Base-by-base conservation (phyloP, 345 rosid genomes). In the Sapria himalayana region DNA sequence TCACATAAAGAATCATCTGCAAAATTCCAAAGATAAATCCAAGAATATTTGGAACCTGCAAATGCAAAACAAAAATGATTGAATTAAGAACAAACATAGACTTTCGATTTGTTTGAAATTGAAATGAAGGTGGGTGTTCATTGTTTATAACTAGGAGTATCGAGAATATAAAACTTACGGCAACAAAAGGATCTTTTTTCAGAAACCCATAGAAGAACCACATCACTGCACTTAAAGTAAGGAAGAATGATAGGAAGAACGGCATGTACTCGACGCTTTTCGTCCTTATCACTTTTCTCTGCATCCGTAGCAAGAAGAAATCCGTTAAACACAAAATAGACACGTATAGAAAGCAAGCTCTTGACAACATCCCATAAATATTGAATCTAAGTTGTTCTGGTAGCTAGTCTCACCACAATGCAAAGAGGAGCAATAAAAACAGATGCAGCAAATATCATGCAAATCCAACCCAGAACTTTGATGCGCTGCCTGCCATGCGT, bases 161-260 rank as follows among this genome's bases (percentile, higher is more conserved):
- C 5, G 45, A 35, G 6, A 27, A 15, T 15, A n/a, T 4, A 24
- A 14, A 12, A 51, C 84, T 69, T 61, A 91, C 99, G 2, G 92
- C 86, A 22, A 91, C 56, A 56, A 63, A 74, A 37, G 34, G 43
- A 37, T 91, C 99, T 22, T 58, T 63, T 8, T 44, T 54, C 11
- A 77, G 60, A 55, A 70, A 67, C 0, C 99, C 99, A 16, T 84
- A 80, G 54, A 71, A 65, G 69, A 91, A 80, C 99, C 99, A 91
- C 67, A 72, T 61, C 48, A 80, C 71, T 11, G 99, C 93, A 17
- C 81, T 69, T 17, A 84, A 23, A 1, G 99, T 80, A 35, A 91
- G 85, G 60, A 71, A 84, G 49, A 75, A 38, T 3, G 99, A 80
- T 16, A 91, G 59, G 16, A 58, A 34, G 7, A 80, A 67, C 2